Evolutionary conservation across 2,329 filamentous ascomycete species (phyloP).

Genomic region (Fusarium sororula): DNA sequence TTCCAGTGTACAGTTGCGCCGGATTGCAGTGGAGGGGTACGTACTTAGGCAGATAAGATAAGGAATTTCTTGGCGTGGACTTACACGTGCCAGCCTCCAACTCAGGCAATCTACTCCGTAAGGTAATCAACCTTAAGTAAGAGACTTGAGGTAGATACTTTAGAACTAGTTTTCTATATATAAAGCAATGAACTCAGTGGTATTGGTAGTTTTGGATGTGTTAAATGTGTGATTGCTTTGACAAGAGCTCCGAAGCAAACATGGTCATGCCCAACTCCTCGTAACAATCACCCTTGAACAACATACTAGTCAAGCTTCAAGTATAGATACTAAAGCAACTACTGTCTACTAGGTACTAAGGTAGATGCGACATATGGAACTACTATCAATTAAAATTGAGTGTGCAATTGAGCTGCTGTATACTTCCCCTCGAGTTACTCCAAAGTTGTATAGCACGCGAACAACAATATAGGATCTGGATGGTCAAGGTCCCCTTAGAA

Average conservation of each 20-base stretch:
- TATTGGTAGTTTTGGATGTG: not conserved
- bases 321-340: not conserved
- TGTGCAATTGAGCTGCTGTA: not conserved
- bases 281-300: not conserved
- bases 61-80: slow-evolving; percentile 15
- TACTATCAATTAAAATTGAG: not conserved
- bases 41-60: slow-evolving; percentile 35
- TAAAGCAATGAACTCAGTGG: not conserved
- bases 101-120: not conserved
- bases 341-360: too few species aligned
- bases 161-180: too few species aligned
- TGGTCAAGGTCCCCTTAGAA: not conserved
- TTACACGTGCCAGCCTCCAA: slow-evolving; percentile 6
- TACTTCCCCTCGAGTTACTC: not conserved
- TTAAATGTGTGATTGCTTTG: not conserved
- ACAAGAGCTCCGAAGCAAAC: not conserved
- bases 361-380: not conserved
- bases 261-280: not conserved
- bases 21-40: slow-evolving; percentile 25
- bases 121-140: not conserved
- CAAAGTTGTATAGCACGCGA: not conserved
- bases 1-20: slow-evolving; percentile 12
- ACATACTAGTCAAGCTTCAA: not conserved
- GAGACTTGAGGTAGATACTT: not conserved
- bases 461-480: not conserved